These are phyloP conservation scores for Macaranga tanarius DNA, from an alignment of 441 rosid species.

Conservation along the genomic window DNA sequence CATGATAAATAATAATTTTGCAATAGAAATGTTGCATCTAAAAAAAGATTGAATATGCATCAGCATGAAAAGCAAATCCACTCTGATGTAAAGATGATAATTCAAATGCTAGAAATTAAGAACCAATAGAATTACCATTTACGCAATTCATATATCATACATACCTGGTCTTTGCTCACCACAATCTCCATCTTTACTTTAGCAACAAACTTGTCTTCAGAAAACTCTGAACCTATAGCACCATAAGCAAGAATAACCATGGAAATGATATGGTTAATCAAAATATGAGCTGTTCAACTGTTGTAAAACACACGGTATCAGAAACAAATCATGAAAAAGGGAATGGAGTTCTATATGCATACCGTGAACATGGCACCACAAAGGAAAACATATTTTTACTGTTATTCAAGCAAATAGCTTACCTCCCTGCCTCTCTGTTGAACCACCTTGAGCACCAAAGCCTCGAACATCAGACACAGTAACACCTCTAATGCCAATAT, in stretches of 20 bases:
- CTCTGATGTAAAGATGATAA: neutral
- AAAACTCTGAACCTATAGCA: slow-evolving; percentile 76
- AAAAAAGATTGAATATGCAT: neutral
- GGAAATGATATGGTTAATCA: neutral
- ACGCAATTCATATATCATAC: slow-evolving; percentile 5
- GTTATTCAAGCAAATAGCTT: slow-evolving; percentile 30
- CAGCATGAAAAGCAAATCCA: neutral
- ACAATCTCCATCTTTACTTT: slow-evolving; percentile 90
- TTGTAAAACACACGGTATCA: neutral
- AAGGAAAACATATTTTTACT: neutral
- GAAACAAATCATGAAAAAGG: neutral
- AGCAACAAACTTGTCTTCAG: slow-evolving; percentile 84
- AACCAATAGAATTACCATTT: slow-evolving; percentile 3
- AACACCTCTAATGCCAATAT: slow-evolving; percentile 84
- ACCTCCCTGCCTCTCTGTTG: slow-evolving; percentile 87
- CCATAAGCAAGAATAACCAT: slow-evolving; percentile 11
- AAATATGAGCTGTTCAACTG: neutral
- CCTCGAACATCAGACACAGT: slow-evolving; percentile 93
- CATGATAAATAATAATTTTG: slow-evolving; percentile 6
- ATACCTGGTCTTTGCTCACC: slow-evolving; percentile 80
- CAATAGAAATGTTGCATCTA: neutral
- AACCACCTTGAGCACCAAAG: slow-evolving; percentile 90
- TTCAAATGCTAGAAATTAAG: neutral
- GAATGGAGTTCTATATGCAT: neutral
- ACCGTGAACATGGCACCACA: neutral